phyloP scores from a whole-genome alignment of 257 asterid genomes.

The Salvia splendens region DNA sequence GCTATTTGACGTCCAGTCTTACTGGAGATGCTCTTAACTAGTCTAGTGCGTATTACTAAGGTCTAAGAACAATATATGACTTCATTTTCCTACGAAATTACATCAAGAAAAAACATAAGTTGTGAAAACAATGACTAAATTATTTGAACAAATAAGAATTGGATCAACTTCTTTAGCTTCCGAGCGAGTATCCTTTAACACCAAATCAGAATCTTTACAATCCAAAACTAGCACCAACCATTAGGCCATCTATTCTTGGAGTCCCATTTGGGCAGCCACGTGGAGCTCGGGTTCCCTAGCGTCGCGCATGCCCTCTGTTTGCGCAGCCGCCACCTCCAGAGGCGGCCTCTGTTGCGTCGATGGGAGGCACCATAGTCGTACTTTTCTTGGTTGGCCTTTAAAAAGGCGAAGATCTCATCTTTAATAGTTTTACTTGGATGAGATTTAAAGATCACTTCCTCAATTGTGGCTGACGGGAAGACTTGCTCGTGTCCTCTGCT shows the following conservation, averaged over 20 bases:
- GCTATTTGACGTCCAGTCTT: too few relatives aligned
- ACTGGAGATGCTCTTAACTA: too few relatives aligned
- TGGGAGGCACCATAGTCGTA: conserved; percentile 18
- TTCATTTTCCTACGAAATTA: too few relatives aligned
- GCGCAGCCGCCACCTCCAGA: conserved; percentile 45
- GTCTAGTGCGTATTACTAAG: too few relatives aligned
- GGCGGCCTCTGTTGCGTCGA: conserved; percentile 33
- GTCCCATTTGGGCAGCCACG: conserved; percentile 45
- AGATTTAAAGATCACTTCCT: conserved; percentile 39
- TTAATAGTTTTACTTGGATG: conserved; percentile 33
- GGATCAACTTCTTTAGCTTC: neutral
- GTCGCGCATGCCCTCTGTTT: conserved; percentile 26
- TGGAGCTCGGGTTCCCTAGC: conserved; percentile 33
- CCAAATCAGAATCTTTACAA: too few relatives aligned
- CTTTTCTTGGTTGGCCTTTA: conserved; percentile 22
- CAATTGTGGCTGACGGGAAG: conserved; percentile 40
- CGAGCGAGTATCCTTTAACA: too few relatives aligned
- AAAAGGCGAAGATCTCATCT: conserved; percentile 39
- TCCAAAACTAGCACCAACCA: conserved; percentile 59
- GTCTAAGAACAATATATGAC: too few relatives aligned
- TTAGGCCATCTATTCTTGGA: conserved; percentile 71
- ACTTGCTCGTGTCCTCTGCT: conserved; percentile 44
- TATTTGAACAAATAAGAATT: too few relatives aligned
- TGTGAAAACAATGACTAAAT: too few relatives aligned
- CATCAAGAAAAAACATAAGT: neutral